Evolutionary conservation across 202 grass and related monocot genomes (phyloP).

Genomic region (Schoenoplectus tabernaemontani): DNA sequence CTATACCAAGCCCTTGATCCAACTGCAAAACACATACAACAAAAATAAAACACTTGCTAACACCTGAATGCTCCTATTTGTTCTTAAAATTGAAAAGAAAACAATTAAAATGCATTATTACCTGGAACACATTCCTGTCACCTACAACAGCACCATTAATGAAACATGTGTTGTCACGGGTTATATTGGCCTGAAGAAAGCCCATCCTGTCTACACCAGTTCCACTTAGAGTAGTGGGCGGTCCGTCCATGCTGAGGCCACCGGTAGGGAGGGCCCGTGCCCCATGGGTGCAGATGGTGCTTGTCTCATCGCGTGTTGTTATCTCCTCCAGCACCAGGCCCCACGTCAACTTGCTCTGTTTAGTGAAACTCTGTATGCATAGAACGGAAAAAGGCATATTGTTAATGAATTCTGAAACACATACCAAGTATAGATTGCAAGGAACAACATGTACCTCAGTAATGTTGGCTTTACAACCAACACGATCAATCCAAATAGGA

Average conservation of each 20-base stretch:
- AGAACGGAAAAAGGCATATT: slow-evolving; percentile 16
- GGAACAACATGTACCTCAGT: slow-evolving; percentile 48
- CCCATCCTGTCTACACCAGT: slow-evolving; percentile 72
- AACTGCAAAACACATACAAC: slow-evolving; percentile 36
- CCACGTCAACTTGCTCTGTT: slow-evolving; percentile 97
- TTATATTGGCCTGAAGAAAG: slow-evolving; percentile 90
- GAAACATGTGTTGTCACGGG: slow-evolving; percentile 88
- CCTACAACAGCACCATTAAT: slow-evolving; percentile 80
- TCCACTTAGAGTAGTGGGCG: slow-evolving; percentile 87
- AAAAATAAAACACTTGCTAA: not conserved
- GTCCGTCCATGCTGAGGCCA: slow-evolving; percentile 82
- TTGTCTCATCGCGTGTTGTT: slow-evolving; percentile 91
- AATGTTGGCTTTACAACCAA: slow-evolving; percentile 95
- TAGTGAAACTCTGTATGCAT: slow-evolving; percentile 59
- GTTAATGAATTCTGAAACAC: slow-evolving; percentile 24
- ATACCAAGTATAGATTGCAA: not conserved
- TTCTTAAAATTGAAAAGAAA: not conserved
- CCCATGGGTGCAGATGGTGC: slow-evolving; percentile 82
- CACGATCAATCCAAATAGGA: slow-evolving; percentile 89
- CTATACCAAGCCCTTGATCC: slow-evolving; percentile 93
- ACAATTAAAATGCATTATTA: slow-evolving; percentile 21
- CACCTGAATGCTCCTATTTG: not conserved
- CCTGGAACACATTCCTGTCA: slow-evolving; percentile 92
- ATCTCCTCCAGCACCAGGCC: slow-evolving; percentile 91
- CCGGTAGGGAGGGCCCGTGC: slow-evolving; percentile 68